Evolutionary conservation across 2,329 filamentous ascomycete species (phyloP), one percentile per base, ranked within the genome.

Genomic region (Dactylellina cionopaga): DNA sequence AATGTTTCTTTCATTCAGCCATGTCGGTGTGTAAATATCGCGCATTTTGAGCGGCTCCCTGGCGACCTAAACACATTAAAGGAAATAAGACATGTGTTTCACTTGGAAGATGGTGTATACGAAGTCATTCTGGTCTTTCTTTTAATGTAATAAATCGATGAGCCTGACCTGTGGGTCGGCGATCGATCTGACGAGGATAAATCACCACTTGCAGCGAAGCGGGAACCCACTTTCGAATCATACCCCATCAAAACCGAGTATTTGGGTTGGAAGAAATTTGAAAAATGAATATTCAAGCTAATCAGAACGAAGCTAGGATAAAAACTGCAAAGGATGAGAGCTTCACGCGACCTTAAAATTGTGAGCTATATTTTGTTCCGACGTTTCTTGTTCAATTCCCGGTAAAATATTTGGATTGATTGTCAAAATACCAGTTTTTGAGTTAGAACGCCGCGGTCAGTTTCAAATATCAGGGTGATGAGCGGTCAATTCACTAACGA

Each of bases 81-180:
- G 37, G 41, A 58, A 24, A 10, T 55, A 49, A 65, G 60, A 65
- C 60, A 65, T 13, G 25, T 55, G 62, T 65, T 46, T 65, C 41
- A 65, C 19, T 35, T 44, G 37, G n/a, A 11, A 1, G 33, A 11
- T 55, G 49, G 37, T 47, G 17, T 55, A 41, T 46, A 39, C n/a
- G 19, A 31, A 27, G 24, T 54, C 11, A n/a, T 19, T 5, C 33
- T 37, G 15, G 19, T 1, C 25, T 43, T 25, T 22, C 31, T 27
- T 41, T 49, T 33, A 15, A 25, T 9, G 33, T 15, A 39, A 19
- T 27, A 31, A 9, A 52, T 49, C 2, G n/a, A n/a, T 10, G 2
- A 37, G 17, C 6, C 3, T 3, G 13, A 37, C 25, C 13, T 47
- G 15, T 51, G 29, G 47, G 31, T 56, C 56, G 41, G 49, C 47